phyloP scores from a whole-genome alignment of 331 rosid species.

The Pyrus hybrid region DNA sequence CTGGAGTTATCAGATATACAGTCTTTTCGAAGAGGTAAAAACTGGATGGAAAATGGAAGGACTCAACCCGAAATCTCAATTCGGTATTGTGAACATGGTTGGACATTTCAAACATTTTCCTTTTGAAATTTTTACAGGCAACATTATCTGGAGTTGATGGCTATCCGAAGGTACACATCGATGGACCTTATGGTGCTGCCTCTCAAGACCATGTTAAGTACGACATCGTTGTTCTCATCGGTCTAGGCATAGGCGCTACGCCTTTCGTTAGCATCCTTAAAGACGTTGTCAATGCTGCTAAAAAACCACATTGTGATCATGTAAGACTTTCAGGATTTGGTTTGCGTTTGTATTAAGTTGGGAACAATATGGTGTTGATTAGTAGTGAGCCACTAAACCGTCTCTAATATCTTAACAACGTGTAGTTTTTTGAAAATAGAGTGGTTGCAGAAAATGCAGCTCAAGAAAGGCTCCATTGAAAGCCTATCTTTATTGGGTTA shows the following conservation, averaged over 20 bases:
- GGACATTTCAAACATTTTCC: not conserved
- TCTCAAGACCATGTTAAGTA: slow-evolving; percentile 85
- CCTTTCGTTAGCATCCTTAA: slow-evolving; percentile 89
- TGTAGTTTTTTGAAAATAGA: slow-evolving; percentile 22
- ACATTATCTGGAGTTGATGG: slow-evolving; percentile 23
- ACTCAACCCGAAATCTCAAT: not conserved
- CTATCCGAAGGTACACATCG: slow-evolving; percentile 67
- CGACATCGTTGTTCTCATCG: slow-evolving; percentile 62
- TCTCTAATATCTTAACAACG: no score
- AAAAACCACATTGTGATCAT: slow-evolving; percentile 17
- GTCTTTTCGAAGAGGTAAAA: slow-evolving; percentile 69
- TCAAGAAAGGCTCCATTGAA: slow-evolving; percentile 46
- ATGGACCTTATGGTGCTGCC: slow-evolving; percentile 88
- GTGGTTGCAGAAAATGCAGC: slow-evolving; percentile 38
- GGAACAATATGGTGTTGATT: not conserved
- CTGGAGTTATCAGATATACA: slow-evolving; percentile 72
- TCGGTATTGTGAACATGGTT: not conserved
- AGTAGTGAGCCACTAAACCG: no score
- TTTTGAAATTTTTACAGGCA: slow-evolving; percentile 31
- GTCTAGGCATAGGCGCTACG: slow-evolving; percentile 90
- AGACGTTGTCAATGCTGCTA: slow-evolving; percentile 39
- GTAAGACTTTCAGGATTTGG: slow-evolving; percentile 24
- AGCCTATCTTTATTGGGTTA: slow-evolving; percentile 81
- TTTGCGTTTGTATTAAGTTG: not conserved
- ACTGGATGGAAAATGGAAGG: not conserved